Evolutionary conservation across 2,329 filamentous ascomycete genomes (phyloP), one percentile per base, ranked within the genome.

Genomic region (Apiospora sp.): DNA sequence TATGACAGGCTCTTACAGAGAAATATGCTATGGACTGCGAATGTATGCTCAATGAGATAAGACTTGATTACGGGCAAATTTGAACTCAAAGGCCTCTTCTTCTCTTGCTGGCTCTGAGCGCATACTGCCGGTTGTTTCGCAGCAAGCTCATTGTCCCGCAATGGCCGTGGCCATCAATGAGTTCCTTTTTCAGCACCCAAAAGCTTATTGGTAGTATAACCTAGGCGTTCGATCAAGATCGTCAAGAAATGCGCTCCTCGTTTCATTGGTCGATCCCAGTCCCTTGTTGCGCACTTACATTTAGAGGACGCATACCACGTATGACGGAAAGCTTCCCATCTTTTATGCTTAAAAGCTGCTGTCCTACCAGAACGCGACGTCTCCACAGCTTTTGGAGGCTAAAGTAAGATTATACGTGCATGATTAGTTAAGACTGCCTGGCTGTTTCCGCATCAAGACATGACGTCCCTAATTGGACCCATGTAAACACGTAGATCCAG

Each of bases 351-450:
- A 64, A 64, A 41, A 16, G 58, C 58, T 64, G 58, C 58, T 64
- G 58, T 64, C 58, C 58, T 64, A 64, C 58, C 58, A 64, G 58
- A 37, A n/a, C 58, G 22, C 58, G 58, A 41, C 58, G 58, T 64
- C 58, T 64, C 58, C 58, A 64, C 58, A 64, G 58, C 58, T 64
- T 64, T 64, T 64, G 34, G 58, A 64, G 58, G 30, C 58, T 64
- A 64, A 64, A 64, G 34, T 64, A 64, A 64, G 58, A 64, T 64
- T 64, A 64, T 64, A 64, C 58, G 58, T 22, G 58, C 58, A 64
- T 64, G 58, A 64, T 64, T 64, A 64, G 58, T 64, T 64, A 64
- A 41, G 58, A 64, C 58, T 64, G 58, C 58, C 58, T 64, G 58
- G 58, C 30, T 13, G 58, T 41, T 37, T 64, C 58, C 58, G 58